phyloP scores from a whole-genome alignment of 2,329 filamentous ascomycete genomes.

The Alternaria sp. region DNA sequence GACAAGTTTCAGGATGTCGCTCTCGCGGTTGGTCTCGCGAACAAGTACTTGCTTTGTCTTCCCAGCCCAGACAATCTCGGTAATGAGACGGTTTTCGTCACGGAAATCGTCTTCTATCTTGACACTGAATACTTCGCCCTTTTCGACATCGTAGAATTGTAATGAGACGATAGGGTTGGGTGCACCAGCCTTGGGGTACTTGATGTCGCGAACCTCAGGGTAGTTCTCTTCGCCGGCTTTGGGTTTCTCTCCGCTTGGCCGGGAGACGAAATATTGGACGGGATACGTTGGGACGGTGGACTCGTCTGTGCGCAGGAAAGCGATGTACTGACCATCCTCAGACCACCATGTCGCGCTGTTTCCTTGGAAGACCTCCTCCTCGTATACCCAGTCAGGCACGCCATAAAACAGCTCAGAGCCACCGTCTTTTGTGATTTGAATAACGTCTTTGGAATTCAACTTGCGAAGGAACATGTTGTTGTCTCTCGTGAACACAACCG shows the following conservation, averaged over 20 bases:
- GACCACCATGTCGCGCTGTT: slow-evolving; percentile 96
- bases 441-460: slow-evolving; percentile 66
- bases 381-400: slow-evolving; percentile 96
- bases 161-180: slow-evolving; percentile 91
- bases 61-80: slow-evolving; percentile 90
- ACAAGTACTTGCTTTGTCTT: slow-evolving; percentile 77
- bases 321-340: slow-evolving; percentile 83
- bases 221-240: slow-evolving; percentile 81
- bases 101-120: slow-evolving; percentile 78
- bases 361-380: slow-evolving; percentile 81
- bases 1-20: slow-evolving; percentile 86
- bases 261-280: slow-evolving; percentile 89
- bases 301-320: slow-evolving; percentile 94
- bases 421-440: slow-evolving; percentile 84
- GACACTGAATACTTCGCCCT: slow-evolving; percentile 80
- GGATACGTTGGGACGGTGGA: slow-evolving; percentile 90
- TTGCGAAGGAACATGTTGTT: slow-evolving; percentile 90
- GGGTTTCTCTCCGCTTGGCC: slow-evolving; percentile 78
- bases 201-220: slow-evolving; percentile 89
- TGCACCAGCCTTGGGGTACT: slow-evolving; percentile 95
- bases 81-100: slow-evolving; percentile 86
- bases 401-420: slow-evolving; percentile 92
- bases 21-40: slow-evolving; percentile 92
- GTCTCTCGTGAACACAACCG: slow-evolving; percentile 85
- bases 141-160: slow-evolving; percentile 84